A percentile compares a stretch with the other conserved stretches of the same genome.
Conservation (phyloP, 805 yeast species). For the Myxozyma geophila region DNA sequence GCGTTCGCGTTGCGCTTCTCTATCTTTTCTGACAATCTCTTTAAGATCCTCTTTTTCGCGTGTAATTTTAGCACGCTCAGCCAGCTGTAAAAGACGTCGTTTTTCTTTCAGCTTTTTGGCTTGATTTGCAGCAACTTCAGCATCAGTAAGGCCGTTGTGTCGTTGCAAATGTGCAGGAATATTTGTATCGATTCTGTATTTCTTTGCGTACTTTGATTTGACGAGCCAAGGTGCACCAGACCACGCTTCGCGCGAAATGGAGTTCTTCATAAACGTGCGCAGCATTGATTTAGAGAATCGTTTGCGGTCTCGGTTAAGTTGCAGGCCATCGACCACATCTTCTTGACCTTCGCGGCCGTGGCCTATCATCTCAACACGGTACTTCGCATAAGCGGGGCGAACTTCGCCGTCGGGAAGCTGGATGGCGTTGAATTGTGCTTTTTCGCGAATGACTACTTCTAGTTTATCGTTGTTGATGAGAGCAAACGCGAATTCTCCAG, state of each 20-base stretch:
- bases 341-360: constrained; percentile 50
- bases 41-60: constrained; percentile 9
- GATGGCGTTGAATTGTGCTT: constrained; percentile 65
- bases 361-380: constrained; percentile 64
- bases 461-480: constrained; percentile 48
- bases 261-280: constrained; percentile 82
- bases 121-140: constrained; percentile 26
- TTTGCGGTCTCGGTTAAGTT: constrained; percentile 80
- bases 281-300: constrained; percentile 88
- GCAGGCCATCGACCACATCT: constrained; percentile 70
- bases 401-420: constrained; percentile 45
- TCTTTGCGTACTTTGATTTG: constrained; percentile 70
- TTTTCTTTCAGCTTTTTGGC: constrained; percentile 28
- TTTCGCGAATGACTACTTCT: constrained; percentile 76
- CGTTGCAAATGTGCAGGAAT: constrained; percentile 41
- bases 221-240: constrained; percentile 97
- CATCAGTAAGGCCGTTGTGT: constrained; percentile 28
- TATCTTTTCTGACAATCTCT: constrained; percentile 18
- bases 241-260: constrained; percentile 76
- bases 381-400: constrained; percentile 64
- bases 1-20: constrained; percentile 17
- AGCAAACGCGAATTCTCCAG: constrained; percentile 82
- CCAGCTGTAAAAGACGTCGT: constrained; percentile 14
- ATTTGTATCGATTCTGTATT: constrained; percentile 58
- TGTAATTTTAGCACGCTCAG: constrained; percentile 14